A percentile compares a stretch with the other conserved stretches of the same genome.
phyloP scores from a whole-genome alignment of 169 alveolate genomes.

The Cryptosporidium ryanae region DNA sequence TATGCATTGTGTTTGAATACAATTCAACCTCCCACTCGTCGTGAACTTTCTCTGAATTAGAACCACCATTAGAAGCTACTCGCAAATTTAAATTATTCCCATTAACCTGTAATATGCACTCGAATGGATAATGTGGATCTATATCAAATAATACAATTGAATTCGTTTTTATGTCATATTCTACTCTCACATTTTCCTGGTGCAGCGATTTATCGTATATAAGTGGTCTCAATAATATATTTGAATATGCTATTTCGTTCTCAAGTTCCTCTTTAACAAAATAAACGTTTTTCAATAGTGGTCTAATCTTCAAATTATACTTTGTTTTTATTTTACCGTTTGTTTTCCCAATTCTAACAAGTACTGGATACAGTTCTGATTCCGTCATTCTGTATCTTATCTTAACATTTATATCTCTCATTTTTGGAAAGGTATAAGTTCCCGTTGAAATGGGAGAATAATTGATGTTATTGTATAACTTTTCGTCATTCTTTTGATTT shows the following conservation, averaged over 20 bases:
- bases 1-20: background rate
- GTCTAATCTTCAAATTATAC: conserved; percentile 16
- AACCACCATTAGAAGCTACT: background rate
- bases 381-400: conserved; percentile 48
- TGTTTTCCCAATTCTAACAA: conserved; percentile 20
- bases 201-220: conserved; percentile 38
- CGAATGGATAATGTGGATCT: conserved; percentile 17
- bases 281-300: conserved; percentile 9
- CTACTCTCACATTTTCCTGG: conserved; percentile 5
- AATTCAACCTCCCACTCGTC: conserved; percentile 56
- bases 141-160: conserved; percentile 32
- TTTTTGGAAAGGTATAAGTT: conserved; percentile 25
- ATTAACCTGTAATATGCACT: conserved; percentile 24
- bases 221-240: conserved; percentile 11
- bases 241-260: conserved; percentile 47
- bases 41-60: background rate
- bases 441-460: conserved; percentile 47
- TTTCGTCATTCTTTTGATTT: background rate
- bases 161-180: conserved; percentile 18
- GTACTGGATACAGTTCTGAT: conserved; percentile 28
- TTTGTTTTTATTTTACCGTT: conserved; percentile 12
- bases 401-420: conserved; percentile 6
- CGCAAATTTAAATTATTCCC: background rate
- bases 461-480: background rate
- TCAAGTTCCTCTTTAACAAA: conserved; percentile 24